Base-by-base conservation (phyloP, 78 protist genomes). In the Cavenderia fasciculata region DNA sequence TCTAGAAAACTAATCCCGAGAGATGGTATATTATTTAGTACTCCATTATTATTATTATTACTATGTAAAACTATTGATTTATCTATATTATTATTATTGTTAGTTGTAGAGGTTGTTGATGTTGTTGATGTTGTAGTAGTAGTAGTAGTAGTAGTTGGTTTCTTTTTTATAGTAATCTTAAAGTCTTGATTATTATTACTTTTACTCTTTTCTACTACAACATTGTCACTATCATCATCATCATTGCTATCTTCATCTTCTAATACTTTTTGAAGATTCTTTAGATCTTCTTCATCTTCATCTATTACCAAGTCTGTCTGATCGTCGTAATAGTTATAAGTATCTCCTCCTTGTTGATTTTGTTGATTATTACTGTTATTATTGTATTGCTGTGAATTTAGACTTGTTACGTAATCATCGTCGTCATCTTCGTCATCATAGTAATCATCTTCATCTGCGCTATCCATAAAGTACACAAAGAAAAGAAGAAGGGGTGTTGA, bases 231-330 rank as follows among this genome's bases (percentile, higher is more conserved):
- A 52, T 52, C 16, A n/a, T 16, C 6, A 61, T 34, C 31, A 40
- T 31, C 5, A 56, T 56, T 16, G 14, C 31, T 40, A 5, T 40
- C 72, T 6, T 63, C 72, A 27, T 63, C 47, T 3, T 40, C 47
- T 21, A 63, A 38, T 16, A 8, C 47, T 38, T 12, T 63, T 40
- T 63, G 54, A 33, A 63, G 47, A 40, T 63, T 63, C 47, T 27
- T 36, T 21, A 63, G 12, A 40, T 63, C 72, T n/a, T 63, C 72
- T 1, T 38, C 6, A n/a, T 63, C 72, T 36, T 33, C 72, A 38
- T 63, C 72, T n/a, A n/a, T n/a, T n/a, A n/a, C n/a, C n/a, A n/a
- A n/a, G n/a, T n/a, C n/a, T n/a, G n/a, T n/a, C n/a, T n/a, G n/a
- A n/a, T n/a, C n/a, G n/a, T n/a, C n/a, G n/a, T n/a, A n/a, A n/a